Base-by-base conservation (phyloP, 441 rosid genomes). In the Arabidopsis hybrid region DNA sequence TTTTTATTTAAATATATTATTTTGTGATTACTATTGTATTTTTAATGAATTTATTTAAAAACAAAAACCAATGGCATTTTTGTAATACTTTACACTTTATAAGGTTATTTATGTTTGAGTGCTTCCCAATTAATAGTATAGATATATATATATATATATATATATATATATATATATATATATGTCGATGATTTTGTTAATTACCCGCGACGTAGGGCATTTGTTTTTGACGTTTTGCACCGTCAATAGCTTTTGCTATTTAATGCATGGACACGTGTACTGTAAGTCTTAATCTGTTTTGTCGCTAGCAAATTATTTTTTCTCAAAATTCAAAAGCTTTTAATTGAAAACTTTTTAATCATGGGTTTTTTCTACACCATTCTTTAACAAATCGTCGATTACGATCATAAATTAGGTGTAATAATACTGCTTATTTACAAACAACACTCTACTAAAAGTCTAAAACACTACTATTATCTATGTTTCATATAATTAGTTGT, bases 231-330 rank as follows among this genome's bases (percentile, higher is more conserved):
- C 79, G 67, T 67, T 65, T 88, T 72, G 80, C 83, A 83, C 90
- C 92, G 89, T 76, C 90, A 34, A 76, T 18, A 31, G 13, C 85
- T 82, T 78, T 87, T 78, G 75, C 7, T 39, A 83, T 80, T 83
- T 45, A 83, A 64, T 80, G 84, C 69, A 29, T 46, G 51, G 80
- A 77, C 67, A 42, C 76, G 72, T 51, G 61, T 71, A 47, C 32
- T 40, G 12, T 49, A 57, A 29, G 72, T 34, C 40, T 65, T 58
- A 18, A 56, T 57, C 39, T 40, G 55, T 69, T 76, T 58, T 50
- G 14, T 69, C 16, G 14, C 8, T 2, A n/a, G 1, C 53, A 29
- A 51, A 2, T 21, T 17, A 12, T 40, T 16, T 16, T 9, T 43
- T 16, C 2, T 29, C 12, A 12, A 36, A 43, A 2, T 56, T 21